Base-by-base conservation (phyloP, 208 protist genomes). In the Jaenimonas drosophilae region DNA sequence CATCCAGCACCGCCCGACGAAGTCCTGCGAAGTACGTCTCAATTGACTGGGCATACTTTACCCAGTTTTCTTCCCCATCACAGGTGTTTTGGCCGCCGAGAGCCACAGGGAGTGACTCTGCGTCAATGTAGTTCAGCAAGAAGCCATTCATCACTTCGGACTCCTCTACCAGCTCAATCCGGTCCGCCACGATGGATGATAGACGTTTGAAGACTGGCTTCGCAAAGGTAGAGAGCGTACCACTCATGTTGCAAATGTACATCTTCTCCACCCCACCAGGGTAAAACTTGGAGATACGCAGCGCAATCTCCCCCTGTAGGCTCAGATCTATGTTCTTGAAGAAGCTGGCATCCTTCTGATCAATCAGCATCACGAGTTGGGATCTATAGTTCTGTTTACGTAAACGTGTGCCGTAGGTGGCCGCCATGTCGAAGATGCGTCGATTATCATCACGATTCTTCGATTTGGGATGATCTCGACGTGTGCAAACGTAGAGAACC, bases 221-320 rank as follows among this genome's bases (percentile, higher is more conserved):
- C 28, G 73, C 72, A 28, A 82, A 23, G 23, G 60, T 41, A 0
- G 71, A 42, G 17, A 89, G 54, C 3, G 66, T 56, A 4, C 63
- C 49, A 23, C 70, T 63, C 80, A 89, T 89, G 20, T 81, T 86
- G 59, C 76, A 86, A 20, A 89, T 63, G 49, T 83, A 86, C 40
- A 89, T 80, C 63, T 78, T 79, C 43, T 75, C 76, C 14, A 89
- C 59, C 25, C 45, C 59, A 0, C 76, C 76, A 4, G 80, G 80
- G 51, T 81, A 89, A 56, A 61, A 89, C 62, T 86, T 89, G 34
- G 70, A 47, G 12, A 89, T 82, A 23, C 76, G 76, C 4, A 89
- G 42, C 11, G 80, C 80, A 23, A 86, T 70, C 44, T 83, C 63
- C 2, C 68, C 70, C 58, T 89, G 80, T 24, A 86, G 74, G 7